Base-by-base conservation (phyloP, 768 basidiomycete genomes). In the Solioccasus polychromus region DNA sequence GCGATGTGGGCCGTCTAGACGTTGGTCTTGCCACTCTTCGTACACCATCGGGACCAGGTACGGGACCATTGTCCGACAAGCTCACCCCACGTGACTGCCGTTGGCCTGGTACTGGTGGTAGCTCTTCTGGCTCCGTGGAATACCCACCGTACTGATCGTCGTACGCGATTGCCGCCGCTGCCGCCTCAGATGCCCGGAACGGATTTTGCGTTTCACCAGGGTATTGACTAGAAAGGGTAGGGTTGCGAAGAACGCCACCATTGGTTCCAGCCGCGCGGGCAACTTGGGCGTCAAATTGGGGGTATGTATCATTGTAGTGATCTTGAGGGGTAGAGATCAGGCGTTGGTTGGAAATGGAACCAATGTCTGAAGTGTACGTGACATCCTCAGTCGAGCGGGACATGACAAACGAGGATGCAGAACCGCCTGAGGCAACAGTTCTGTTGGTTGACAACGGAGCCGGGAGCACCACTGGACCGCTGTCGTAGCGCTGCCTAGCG, bases 61-160 rank as follows among this genome's bases (percentile, higher is more conserved):
- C 87, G 30, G 90, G 91, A 12, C 94, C 94, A 56, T 79, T 70
- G 54, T 97, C 94, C 44, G 78, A 79, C 45, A 97, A 67, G 35
- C 83, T 83, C 38, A 96, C 76, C 19, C 93, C 91, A 10, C 88
- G 78, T 5, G 67, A 61, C 39, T 54, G 57, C 37, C 55, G 55
- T 17, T 38, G 53, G 26, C 31, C 50, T 31, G 41, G 36, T 22
- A 58, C 29, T n/a, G 40, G 53, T 23, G 34, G 48, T 9, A 58
- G 42, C 42, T 74, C 71, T 52, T 73, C 74, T 18, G 66, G 61
- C 38, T 74, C 71, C 24, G 59, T 52, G 26, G 47, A 51, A 47
- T 66, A 68, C 39, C 63, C 48, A 41, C 52, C 53, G 54, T 62
- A 60, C 50, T 67, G 54, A 39, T 66, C 67, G 47, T 70, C 68